phyloP scores from a whole-genome alignment of 2,329 filamentous ascomycete genomes.

The Alternaria sp. region DNA sequence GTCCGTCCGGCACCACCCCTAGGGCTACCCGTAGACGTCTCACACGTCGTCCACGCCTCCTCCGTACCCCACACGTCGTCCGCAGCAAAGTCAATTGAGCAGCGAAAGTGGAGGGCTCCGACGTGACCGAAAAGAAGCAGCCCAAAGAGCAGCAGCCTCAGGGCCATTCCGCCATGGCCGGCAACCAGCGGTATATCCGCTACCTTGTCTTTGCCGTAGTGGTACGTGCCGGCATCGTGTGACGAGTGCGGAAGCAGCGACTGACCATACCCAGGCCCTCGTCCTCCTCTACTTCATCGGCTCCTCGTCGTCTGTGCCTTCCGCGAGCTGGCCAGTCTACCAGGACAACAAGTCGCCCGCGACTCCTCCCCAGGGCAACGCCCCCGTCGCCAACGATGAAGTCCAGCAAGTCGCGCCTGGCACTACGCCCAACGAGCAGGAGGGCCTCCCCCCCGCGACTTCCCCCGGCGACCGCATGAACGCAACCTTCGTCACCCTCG shows the following conservation, averaged over 20 bases:
- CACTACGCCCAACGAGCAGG: conserved; percentile 44
- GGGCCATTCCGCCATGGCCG: conserved; percentile 67
- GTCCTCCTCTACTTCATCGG: conserved; percentile 84
- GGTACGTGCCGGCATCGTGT: conserved; percentile 57
- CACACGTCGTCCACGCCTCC: neutral
- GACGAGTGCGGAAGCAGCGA: neutral
- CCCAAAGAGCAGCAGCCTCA: conserved; percentile 22
- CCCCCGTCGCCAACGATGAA: conserved; percentile 17
- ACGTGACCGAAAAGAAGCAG: conserved; percentile 27
- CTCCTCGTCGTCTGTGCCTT: conserved; percentile 59
- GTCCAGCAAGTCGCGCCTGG: conserved; percentile 20
- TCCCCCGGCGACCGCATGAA: conserved; percentile 81
- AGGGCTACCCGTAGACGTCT: neutral
- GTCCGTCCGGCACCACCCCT: neutral
- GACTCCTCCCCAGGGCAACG: conserved; percentile 16
- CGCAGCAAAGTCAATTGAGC: conserved; percentile 1
- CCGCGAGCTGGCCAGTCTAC: conserved; percentile 42
- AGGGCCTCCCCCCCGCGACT: conserved; percentile 49
- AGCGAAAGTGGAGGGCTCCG: conserved; percentile 38
- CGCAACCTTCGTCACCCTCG: conserved; percentile 95
- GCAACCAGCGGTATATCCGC: conserved; percentile 73
- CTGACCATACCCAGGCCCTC: conserved; percentile 58
- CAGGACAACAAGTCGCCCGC: conserved; percentile 26
- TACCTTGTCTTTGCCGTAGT: conserved; percentile 82
- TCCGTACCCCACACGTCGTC: conserved; percentile 8